Percentiles rank a stretch among this genome's conserved stretches.
These are phyloP conservation scores for Saccharomyces pastorianus DNA, from an alignment of 1,139 yeast genomes.

Conservation along the genomic window DNA sequence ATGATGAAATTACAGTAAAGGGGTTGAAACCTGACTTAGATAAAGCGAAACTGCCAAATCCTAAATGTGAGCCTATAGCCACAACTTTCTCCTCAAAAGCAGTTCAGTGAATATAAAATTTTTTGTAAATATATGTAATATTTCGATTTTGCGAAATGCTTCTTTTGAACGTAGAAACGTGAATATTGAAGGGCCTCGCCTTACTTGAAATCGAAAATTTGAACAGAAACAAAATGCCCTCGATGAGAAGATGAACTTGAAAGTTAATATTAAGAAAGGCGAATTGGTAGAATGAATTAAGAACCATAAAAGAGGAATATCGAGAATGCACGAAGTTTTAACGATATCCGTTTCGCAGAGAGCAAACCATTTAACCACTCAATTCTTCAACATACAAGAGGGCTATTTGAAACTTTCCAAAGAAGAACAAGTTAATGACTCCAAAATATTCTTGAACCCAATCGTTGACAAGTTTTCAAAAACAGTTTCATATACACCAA, in stretches of 20 bases:
- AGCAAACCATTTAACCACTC: constrained; percentile 68
- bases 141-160: background rate
- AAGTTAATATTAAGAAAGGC: background rate
- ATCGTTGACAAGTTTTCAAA: constrained; percentile 35
- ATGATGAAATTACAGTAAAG: constrained; percentile 20
- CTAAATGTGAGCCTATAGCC: constrained; percentile 13
- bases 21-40: constrained; percentile 13
- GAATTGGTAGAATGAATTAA: too few relatives aligned
- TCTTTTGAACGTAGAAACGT: constrained; percentile 22
- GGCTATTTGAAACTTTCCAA: constrained; percentile 26
- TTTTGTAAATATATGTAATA: background rate
- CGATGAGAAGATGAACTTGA: background rate
- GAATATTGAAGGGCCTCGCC: constrained; percentile 35
- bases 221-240: background rate
- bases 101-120: background rate
- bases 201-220: background rate
- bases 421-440: constrained; percentile 39
- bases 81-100: constrained; percentile 24
- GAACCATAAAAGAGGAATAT: background rate
- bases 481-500: constrained; percentile 62
- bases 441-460: constrained; percentile 39
- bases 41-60: constrained; percentile 12
- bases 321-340: constrained; percentile 61
- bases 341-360: constrained; percentile 62
- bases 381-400: constrained; percentile 78